Evolutionary conservation across 768 basidiomycete species (phyloP).

Genomic region (Strobilomyces confusus): DNA sequence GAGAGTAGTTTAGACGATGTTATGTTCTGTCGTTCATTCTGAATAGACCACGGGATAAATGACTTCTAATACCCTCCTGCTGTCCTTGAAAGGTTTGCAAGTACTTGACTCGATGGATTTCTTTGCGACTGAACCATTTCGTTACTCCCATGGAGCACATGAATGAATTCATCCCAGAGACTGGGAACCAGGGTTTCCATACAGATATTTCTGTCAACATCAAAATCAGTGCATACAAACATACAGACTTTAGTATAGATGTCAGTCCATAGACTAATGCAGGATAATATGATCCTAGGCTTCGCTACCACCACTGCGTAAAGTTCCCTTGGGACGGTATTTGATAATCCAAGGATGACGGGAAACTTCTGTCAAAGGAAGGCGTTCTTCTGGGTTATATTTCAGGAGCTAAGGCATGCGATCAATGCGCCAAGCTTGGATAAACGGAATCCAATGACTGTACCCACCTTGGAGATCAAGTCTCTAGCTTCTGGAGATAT

Average conservation of each 20-base stretch:
- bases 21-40: conserved; percentile 16
- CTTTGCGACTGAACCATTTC: background rate
- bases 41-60: conserved; percentile 22
- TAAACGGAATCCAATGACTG: background rate
- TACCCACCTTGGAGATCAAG: conserved; percentile 40
- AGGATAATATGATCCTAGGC: conserved; percentile 7
- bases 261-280: background rate
- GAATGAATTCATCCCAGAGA: background rate
- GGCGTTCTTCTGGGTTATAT: conserved; percentile 72
- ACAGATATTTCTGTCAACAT: background rate
- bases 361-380: conserved; percentile 71
- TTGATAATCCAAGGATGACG: conserved; percentile 85
- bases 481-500: conserved; percentile 43
- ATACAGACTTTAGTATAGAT: conserved; percentile 13
- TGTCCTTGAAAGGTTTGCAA: background rate
- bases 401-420: conserved; percentile 62
- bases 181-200: background rate
- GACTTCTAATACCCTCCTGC: conserved; percentile 7
- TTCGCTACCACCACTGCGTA: conserved; percentile 28
- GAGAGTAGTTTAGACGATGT: conserved; percentile 20
- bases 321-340: conserved; percentile 50
- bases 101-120: background rate
- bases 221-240: conserved; percentile 10
- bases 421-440: conserved; percentile 12
- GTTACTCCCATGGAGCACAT: background rate